Evolutionary conservation across 306 rosid species (phyloP).

Genomic region (Abrus precatorius): DNA sequence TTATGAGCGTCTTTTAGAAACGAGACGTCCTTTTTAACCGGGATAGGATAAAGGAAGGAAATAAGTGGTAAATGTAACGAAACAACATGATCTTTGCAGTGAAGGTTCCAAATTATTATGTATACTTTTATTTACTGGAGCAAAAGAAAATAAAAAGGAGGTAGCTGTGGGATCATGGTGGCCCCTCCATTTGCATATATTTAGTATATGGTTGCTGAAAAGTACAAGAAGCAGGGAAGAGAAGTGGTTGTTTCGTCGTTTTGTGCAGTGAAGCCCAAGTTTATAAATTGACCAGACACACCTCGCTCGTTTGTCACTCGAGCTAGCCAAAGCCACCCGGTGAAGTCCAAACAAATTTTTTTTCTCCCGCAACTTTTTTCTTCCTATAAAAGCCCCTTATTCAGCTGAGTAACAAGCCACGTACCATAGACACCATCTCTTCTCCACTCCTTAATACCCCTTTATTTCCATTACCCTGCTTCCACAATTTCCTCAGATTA

Average conservation of each 20-base stretch:
- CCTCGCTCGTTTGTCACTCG: conserved; percentile 45
- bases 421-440: conserved; percentile 42
- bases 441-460: neutral
- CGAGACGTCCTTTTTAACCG: neutral
- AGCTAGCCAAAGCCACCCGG: conserved; percentile 28
- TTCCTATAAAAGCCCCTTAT: conserved; percentile 55
- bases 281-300: conserved; percentile 61
- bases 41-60: conserved; percentile 32
- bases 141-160: neutral
- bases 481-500: neutral
- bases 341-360: neutral
- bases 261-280: conserved; percentile 56
- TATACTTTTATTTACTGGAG: neutral
- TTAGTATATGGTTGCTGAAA: conserved; percentile 54
- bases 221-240: conserved; percentile 59
- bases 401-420: conserved; percentile 43
- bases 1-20: neutral
- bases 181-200: conserved; percentile 42
- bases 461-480: conserved; percentile 8
- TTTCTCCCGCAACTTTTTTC: conserved; percentile 15
- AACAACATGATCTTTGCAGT: conserved; percentile 14
- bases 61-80: conserved; percentile 12
- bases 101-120: conserved; percentile 40
- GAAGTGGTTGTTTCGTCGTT: conserved; percentile 63
- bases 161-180: conserved; percentile 43